phyloP scores from a whole-genome alignment of 139 green algal genomes.

The Closterium sp. region DNA sequence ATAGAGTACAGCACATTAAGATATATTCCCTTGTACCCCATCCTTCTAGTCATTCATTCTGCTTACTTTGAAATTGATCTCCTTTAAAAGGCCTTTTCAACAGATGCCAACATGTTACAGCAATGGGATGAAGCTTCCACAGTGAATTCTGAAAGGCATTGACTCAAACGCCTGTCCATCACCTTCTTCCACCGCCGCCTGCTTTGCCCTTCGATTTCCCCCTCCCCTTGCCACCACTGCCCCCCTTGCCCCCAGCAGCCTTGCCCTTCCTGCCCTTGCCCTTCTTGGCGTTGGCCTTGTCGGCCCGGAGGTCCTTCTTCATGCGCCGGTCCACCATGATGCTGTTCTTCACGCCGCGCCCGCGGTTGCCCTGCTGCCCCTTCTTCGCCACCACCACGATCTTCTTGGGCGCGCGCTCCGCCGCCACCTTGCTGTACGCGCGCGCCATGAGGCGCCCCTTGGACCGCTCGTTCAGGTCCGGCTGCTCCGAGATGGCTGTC shows the following conservation, averaged over 20 bases:
- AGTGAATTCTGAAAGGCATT: too few relatives aligned
- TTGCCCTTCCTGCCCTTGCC: constrained; percentile 11
- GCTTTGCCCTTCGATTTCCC: neutral
- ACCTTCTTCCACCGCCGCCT: neutral
- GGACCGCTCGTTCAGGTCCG: constrained; percentile 30
- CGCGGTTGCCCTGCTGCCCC: constrained; percentile 41
- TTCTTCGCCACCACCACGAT: constrained; percentile 49
- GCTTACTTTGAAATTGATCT: too few relatives aligned
- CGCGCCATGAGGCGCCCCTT: constrained; percentile 43
- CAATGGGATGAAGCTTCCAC: too few relatives aligned
- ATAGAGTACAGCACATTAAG: too few relatives aligned
- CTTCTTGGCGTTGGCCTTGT: constrained; percentile 6
- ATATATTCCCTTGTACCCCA: too few relatives aligned
- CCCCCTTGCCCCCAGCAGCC: constrained; percentile 9
- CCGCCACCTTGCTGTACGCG: constrained; percentile 36
- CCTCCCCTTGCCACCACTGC: neutral
- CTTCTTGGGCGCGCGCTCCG: constrained; percentile 17
- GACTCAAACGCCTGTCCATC: too few relatives aligned
- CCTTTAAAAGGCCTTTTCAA: too few relatives aligned
- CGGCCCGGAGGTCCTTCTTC: constrained; percentile 19
- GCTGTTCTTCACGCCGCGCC: constrained; percentile 40
- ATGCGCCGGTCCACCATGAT: constrained; percentile 46
- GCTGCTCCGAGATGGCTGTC: constrained; percentile 35
- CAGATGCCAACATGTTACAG: too few relatives aligned
- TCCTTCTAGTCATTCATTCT: too few relatives aligned